Conservation (phyloP, 345 rosid genomes). For the Cardamine resedifolia region DNA sequence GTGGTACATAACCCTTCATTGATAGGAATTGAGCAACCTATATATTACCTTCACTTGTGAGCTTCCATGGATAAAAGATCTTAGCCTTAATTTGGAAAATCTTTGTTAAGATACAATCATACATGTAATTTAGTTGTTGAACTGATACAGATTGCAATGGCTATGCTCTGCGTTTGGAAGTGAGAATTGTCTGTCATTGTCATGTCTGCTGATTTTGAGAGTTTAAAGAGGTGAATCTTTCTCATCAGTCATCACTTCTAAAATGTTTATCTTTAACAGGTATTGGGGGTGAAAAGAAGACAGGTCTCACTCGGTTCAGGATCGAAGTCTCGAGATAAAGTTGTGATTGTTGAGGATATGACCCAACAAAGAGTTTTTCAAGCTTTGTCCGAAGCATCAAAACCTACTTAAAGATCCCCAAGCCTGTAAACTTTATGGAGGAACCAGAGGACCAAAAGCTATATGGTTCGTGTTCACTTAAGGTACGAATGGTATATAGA, state of each 20-base stretch:
- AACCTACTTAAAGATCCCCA: slow-evolving; percentile 28
- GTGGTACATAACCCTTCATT: background rate
- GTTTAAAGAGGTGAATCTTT: background rate
- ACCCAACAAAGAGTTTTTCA: slow-evolving; percentile 54
- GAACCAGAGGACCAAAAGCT: background rate
- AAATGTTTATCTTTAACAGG: slow-evolving; percentile 44
- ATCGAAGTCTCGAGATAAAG: slow-evolving; percentile 87
- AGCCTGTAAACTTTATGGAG: slow-evolving; percentile 15
- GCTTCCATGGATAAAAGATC: background rate
- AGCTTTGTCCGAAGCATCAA: slow-evolving; percentile 57
- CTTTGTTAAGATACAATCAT: background rate
- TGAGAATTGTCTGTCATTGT: background rate
- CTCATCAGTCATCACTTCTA: background rate
- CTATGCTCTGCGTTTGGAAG: background rate
- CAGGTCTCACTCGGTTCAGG: slow-evolving; percentile 80
- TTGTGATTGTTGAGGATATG: slow-evolving; percentile 77
- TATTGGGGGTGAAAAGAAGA: slow-evolving; percentile 79
- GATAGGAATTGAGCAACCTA: background rate
- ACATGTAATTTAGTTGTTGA: background rate
- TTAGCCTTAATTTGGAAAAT: background rate
- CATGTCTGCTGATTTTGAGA: background rate
- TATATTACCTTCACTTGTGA: slow-evolving; percentile 10
- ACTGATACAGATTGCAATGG: background rate
- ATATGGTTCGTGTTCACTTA: background rate
- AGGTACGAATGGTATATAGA: background rate